A percentile compares a stretch with the other conserved stretches of the same genome.
Conservation (phyloP, 83 land plant species). For the Isoetes engelmannii region DNA sequence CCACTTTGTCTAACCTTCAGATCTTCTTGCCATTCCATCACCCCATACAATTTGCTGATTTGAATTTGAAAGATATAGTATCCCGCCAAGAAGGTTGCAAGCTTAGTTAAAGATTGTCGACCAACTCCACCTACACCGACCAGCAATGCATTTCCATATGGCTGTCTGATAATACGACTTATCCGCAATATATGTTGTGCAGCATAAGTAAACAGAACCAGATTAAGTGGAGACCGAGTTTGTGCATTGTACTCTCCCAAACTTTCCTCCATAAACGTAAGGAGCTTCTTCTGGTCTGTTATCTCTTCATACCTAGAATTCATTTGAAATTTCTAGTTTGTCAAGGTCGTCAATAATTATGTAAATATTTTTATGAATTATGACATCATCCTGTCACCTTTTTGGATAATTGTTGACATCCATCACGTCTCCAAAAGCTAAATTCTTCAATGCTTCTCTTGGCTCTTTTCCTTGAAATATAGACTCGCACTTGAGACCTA, state of each 20-base stretch:
- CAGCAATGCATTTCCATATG: slow-evolving; percentile 39
- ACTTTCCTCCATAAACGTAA: slow-evolving; percentile 28
- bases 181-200: slow-evolving; percentile 39
- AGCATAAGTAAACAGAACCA: slow-evolving; percentile 39
- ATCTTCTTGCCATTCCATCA: slow-evolving; percentile 38
- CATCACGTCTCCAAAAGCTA: slow-evolving; percentile 39
- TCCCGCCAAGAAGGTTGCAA: slow-evolving; percentile 42
- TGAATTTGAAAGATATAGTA: slow-evolving; percentile 35
- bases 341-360: no score
- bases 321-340: background rate
- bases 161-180: slow-evolving; percentile 39
- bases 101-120: slow-evolving; percentile 32
- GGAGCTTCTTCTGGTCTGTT: slow-evolving; percentile 30
- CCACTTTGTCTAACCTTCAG: slow-evolving; percentile 22
- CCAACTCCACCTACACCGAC: slow-evolving; percentile 46
- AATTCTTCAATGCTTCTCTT: slow-evolving; percentile 19
- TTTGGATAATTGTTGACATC: slow-evolving; percentile 30
- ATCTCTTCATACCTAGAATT: slow-evolving; percentile 34
- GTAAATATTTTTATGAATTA: background rate
- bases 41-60: slow-evolving; percentile 35
- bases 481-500: slow-evolving; percentile 25
- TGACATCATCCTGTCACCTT: slow-evolving; percentile 14
- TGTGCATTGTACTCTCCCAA: slow-evolving; percentile 36
- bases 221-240: slow-evolving; percentile 26
- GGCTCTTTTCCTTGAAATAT: slow-evolving; percentile 14